Percentiles rank a stretch among this genome's conserved stretches.
These are phyloP conservation scores for Carex sylvatica DNA, from an alignment of 202 grass and related monocot genomes.

Conservation along the genomic window DNA sequence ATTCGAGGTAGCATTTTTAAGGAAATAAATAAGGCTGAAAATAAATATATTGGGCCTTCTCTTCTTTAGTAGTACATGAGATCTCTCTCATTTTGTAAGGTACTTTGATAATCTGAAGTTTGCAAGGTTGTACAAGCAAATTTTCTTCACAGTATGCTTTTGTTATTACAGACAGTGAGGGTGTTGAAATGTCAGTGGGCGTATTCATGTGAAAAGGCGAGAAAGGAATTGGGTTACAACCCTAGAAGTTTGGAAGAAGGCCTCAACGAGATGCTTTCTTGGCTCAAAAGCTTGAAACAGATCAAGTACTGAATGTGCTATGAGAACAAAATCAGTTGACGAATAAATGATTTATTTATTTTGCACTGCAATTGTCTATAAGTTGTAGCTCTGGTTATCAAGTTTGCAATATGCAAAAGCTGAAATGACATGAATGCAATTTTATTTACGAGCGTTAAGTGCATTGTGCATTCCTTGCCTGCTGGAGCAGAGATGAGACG, in stretches of 20 bases:
- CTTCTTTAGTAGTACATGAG: not conserved
- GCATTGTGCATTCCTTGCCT: not conserved
- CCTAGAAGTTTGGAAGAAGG: conserved; percentile 81
- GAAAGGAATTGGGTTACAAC: conserved; percentile 55
- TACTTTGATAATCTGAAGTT: not conserved
- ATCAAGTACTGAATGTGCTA: conserved; percentile 50
- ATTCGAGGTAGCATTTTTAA: not conserved
- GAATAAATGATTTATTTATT: not conserved
- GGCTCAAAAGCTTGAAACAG: conserved; percentile 65
- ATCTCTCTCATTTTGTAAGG: not conserved
- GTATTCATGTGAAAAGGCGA: conserved; percentile 83
- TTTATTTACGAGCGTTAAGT: not conserved
- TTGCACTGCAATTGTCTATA: not conserved
- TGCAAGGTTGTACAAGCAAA: not conserved
- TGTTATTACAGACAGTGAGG: conserved; percentile 53
- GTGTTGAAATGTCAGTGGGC: conserved; percentile 82
- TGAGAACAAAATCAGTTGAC: not conserved
- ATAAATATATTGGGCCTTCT: not conserved
- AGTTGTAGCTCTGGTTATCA: not conserved
- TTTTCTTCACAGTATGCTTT: conserved; percentile 23
- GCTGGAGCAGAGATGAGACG: too few relatives aligned
- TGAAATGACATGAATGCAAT: not conserved
- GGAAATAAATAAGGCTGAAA: not conserved
- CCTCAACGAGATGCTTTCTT: conserved; percentile 62
- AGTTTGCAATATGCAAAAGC: not conserved